Conservation (phyloP, 2,329 filamentous ascomycete species). For the Dichotomopilus funicola region DNA sequence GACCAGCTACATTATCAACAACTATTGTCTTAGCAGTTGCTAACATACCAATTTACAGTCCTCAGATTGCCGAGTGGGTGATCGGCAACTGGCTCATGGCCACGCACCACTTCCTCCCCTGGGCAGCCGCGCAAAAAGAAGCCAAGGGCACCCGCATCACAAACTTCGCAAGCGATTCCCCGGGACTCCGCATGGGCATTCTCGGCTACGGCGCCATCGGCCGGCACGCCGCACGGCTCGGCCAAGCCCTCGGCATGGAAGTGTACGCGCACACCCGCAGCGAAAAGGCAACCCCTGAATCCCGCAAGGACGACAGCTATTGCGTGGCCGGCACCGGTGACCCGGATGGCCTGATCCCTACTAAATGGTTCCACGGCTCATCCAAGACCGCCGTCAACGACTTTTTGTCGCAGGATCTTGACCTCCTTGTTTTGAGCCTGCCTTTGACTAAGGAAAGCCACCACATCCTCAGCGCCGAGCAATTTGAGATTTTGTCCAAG, state of each 20-base stretch:
- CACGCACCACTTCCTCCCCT: slow-evolving; percentile 22
- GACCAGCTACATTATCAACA: no score
- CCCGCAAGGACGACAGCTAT: slow-evolving; percentile 52
- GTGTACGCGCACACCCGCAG: slow-evolving; percentile 62
- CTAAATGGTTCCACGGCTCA: slow-evolving; percentile 37
- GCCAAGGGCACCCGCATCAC: slow-evolving; percentile 7
- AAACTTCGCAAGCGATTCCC: slow-evolving; percentile 26
- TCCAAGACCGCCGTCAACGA: slow-evolving; percentile 31
- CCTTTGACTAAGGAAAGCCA: slow-evolving; percentile 35
- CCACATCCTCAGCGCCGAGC: slow-evolving; percentile 37
- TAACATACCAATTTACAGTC: slow-evolving; percentile 17
- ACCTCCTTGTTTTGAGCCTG: slow-evolving; percentile 38
- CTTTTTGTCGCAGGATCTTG: slow-evolving; percentile 38
- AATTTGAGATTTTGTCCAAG: slow-evolving; percentile 36
- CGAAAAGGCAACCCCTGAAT: slow-evolving; percentile 52
- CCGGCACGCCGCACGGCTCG: slow-evolving; percentile 40
- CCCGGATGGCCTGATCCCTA: slow-evolving; percentile 35
- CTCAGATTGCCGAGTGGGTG: slow-evolving; percentile 30
- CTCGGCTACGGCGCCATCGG: slow-evolving; percentile 42
- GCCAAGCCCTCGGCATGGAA: slow-evolving; percentile 56
- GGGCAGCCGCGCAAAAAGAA: slow-evolving; percentile 19
- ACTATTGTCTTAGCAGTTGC: not conserved
- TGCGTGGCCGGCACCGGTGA: slow-evolving; percentile 57
- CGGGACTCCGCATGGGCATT: slow-evolving; percentile 33
- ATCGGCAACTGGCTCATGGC: slow-evolving; percentile 26